These are phyloP conservation scores for Lachnellula willkommii DNA, from an alignment of 2,329 filamentous ascomycete species.

Conservation along the genomic window DNA sequence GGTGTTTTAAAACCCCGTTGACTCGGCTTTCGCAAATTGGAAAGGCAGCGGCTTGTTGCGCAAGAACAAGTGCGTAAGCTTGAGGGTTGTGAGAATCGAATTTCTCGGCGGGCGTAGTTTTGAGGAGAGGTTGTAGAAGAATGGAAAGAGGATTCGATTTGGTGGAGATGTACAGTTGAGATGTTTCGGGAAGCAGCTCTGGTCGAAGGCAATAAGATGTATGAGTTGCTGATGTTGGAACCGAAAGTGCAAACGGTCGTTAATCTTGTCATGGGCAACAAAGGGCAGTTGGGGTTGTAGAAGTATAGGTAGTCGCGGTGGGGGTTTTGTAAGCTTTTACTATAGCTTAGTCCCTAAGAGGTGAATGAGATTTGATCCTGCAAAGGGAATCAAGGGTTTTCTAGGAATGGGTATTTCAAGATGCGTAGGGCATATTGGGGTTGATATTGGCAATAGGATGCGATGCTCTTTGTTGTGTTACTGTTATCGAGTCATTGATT, in stretches of 20 bases:
- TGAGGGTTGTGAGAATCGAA: not conserved
- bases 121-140: not conserved
- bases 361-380: no score
- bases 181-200: not conserved
- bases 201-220: not conserved
- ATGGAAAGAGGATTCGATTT: not conserved
- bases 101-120: not conserved
- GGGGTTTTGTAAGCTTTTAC: not conserved
- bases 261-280: constrained; percentile 12
- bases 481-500: not conserved
- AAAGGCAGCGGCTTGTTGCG: not conserved
- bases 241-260: constrained; percentile 2
- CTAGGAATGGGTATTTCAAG: no score
- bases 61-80: not conserved
- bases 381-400: no score
- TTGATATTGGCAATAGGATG: no score
- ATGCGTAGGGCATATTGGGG: no score
- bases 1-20: not conserved
- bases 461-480: not conserved
- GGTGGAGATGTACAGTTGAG: not conserved
- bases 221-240: not conserved
- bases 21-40: constrained; percentile 1
- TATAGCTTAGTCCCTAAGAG: no score
- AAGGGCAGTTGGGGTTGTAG: not conserved
- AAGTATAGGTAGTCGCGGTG: not conserved